These are phyloP conservation scores for Trypanosoma boissoni DNA, from an alignment of 208 protist species.

Conservation along the genomic window DNA sequence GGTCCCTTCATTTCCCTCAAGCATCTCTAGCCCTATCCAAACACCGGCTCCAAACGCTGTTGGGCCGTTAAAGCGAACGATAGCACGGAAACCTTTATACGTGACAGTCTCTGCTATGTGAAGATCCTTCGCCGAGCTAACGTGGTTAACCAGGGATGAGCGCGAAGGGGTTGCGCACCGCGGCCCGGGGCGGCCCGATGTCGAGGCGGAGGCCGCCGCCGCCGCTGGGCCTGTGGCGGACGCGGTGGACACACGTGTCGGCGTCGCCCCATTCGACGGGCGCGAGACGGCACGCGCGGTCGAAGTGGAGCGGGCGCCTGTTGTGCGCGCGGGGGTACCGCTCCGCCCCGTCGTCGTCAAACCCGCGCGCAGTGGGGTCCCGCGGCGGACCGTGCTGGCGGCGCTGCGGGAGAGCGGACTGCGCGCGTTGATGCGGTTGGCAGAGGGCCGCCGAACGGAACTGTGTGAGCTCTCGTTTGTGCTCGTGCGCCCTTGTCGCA, in stretches of 20 bases:
- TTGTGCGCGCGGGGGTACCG: constrained; percentile 19
- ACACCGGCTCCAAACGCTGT: constrained; percentile 83
- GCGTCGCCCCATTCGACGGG: background rate
- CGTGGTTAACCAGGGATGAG: constrained; percentile 19
- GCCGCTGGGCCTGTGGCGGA: too few relatives aligned
- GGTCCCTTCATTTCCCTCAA: constrained; percentile 86
- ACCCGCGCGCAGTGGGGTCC: constrained; percentile 66
- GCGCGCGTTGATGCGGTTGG: constrained; percentile 30
- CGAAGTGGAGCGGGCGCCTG: constrained; percentile 19
- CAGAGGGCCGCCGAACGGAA: constrained; percentile 33
- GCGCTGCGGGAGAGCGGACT: constrained; percentile 77
- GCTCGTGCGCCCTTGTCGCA: constrained; percentile 26
- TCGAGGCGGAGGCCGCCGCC: constrained; percentile 6
- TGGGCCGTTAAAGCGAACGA: constrained; percentile 83
- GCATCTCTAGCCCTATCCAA: constrained; percentile 90
- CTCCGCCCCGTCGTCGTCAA: constrained; percentile 46
- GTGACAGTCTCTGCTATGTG: constrained; percentile 71
- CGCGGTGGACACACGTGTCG: too few relatives aligned
- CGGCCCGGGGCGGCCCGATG: constrained; percentile 12
- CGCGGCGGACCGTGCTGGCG: constrained; percentile 70
- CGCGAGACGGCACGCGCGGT: constrained; percentile 13
- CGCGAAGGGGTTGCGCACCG: constrained; percentile 24
- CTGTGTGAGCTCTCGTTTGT: constrained; percentile 22
- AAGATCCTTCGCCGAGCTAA: constrained; percentile 69
- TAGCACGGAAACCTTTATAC: constrained; percentile 80